Evolutionary conservation across 2,329 filamentous ascomycete genomes (phyloP).

Genomic region (Ascocoryne sarcoides): DNA sequence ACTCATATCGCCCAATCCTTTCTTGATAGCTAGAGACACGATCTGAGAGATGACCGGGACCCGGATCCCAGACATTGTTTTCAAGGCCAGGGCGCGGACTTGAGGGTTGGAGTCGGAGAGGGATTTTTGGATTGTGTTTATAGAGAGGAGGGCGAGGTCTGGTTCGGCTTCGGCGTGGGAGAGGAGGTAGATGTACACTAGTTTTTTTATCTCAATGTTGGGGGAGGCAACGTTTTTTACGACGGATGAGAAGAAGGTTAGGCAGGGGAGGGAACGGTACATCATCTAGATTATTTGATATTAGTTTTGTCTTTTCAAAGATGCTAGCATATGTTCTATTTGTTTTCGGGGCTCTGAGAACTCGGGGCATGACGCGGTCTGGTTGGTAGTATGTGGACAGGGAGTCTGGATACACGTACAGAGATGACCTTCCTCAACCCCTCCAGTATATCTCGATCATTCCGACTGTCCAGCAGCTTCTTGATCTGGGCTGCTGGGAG

Average conservation of each 20-base stretch:
- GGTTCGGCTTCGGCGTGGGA: constrained; percentile 95
- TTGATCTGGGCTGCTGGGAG: constrained; percentile 80
- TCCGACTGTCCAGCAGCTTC: constrained; percentile 87
- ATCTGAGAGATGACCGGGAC: constrained; percentile 98
- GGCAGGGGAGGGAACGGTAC: constrained; percentile 80
- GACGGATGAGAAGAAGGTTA: constrained; percentile 93
- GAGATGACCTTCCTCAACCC: constrained; percentile 82
- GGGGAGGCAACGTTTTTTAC: constrained; percentile 96
- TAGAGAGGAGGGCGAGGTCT: constrained; percentile 87
- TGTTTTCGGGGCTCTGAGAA: too few relatives aligned
- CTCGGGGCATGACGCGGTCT: too few relatives aligned
- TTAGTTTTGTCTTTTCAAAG: too few relatives aligned
- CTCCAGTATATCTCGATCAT: constrained; percentile 87
- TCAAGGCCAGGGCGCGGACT: constrained; percentile 81
- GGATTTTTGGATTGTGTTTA: constrained; percentile 98
- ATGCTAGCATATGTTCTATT: too few relatives aligned
- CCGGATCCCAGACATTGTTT: constrained; percentile 95
- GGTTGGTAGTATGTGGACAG: too few relatives aligned
- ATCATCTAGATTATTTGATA: constrained; percentile 61
- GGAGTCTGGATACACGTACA: constrained; percentile 41
- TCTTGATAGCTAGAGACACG: constrained; percentile 90
- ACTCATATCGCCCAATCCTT: constrained; percentile 88
- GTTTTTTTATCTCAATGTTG: constrained; percentile 91
- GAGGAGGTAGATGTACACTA: constrained; percentile 97
- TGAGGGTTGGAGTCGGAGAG: constrained; percentile 87